Base-by-base conservation (phyloP, 225 moss, liverwort and hornwort species). In the Ulota crispa region DNA sequence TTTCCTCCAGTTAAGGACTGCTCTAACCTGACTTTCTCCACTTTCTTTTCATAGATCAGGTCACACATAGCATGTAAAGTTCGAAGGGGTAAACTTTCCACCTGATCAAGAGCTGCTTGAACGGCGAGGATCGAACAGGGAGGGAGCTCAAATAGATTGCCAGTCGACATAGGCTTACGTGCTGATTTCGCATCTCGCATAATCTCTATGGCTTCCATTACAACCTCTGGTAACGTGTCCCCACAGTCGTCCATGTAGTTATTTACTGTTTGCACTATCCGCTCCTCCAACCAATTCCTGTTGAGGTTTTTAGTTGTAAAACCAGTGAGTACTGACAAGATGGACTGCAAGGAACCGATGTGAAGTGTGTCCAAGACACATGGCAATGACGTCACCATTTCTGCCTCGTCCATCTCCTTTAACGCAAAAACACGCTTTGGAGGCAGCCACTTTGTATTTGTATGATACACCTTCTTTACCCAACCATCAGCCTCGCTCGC, bases 21-120 rank as follows among this genome's bases (percentile, higher is more conserved):
- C 11, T 75, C 78, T 53, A 85, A 81, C 47, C 82, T 76, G 0
- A 89, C 85, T 18, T 81, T 79, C 24, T 86, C 72, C 1, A 80
- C 73, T 18, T 71, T 56, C 75, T 79, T 86, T 75, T 74, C 81
- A 41, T 39, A 8, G 10, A 89, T 84, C 64, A 88, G 69, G 68
- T 88, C 90, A 27, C 55, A 82, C 90, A 90, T 90, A 23, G 90
- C 90, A 78, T 90, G 84, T 30, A 90, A 59, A 34, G 88, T 90
- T 69, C 90, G 88, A 59, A 90, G 80, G 13, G 90, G 86, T 70
- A 90, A 73, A 12, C 70, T 86, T 79, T 90, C 90, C 77, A 90
- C 85, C 59, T 90, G 90, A 39, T 88, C 88, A 43, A 90, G 90
- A 64, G 90, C 88, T 28, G 88, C 79, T 77, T 82, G 82, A 28